Conservation (phyloP, 78 protist genomes). For the Emiliania huxleyi region DNA sequence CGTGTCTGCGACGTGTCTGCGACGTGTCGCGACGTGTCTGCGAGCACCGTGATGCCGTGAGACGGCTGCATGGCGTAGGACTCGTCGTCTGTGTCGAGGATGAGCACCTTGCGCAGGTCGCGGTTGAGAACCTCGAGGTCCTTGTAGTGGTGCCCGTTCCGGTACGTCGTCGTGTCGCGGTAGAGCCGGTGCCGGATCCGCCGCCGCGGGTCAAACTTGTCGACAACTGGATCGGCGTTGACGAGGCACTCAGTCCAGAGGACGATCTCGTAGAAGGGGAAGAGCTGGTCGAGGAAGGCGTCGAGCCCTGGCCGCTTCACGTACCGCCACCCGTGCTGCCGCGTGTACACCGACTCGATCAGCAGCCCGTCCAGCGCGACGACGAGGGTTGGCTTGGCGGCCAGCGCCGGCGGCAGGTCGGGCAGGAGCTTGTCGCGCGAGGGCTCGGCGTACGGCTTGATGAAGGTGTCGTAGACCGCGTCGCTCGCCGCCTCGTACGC, state of each 20-base stretch:
- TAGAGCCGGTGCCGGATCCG: constrained; percentile 14
- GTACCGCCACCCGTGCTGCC: constrained; percentile 25
- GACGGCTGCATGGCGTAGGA: background rate
- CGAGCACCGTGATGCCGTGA: background rate
- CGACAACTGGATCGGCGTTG: background rate
- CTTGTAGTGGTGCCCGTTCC: background rate
- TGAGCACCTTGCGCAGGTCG: background rate
- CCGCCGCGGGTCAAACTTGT: background rate
- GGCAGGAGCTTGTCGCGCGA: background rate
- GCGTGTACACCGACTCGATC: background rate
- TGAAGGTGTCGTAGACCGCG: background rate
- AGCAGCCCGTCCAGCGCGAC: background rate
- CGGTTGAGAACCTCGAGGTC: background rate
- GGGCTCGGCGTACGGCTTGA: constrained; percentile 15
- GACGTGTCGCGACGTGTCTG: too few species aligned
- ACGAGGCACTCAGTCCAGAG: background rate
- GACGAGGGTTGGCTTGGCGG: background rate
- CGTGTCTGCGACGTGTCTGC: too few species aligned
- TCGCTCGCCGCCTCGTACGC: background rate
- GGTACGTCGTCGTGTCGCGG: background rate
- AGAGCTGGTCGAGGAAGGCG: background rate
- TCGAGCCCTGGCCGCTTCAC: constrained; percentile 10
- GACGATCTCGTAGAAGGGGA: background rate
- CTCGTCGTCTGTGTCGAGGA: background rate
- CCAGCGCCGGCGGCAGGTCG: background rate